Base-by-base conservation (phyloP, 2,329 filamentous ascomycete species). In the Ophiosphaerella herpotricha region DNA sequence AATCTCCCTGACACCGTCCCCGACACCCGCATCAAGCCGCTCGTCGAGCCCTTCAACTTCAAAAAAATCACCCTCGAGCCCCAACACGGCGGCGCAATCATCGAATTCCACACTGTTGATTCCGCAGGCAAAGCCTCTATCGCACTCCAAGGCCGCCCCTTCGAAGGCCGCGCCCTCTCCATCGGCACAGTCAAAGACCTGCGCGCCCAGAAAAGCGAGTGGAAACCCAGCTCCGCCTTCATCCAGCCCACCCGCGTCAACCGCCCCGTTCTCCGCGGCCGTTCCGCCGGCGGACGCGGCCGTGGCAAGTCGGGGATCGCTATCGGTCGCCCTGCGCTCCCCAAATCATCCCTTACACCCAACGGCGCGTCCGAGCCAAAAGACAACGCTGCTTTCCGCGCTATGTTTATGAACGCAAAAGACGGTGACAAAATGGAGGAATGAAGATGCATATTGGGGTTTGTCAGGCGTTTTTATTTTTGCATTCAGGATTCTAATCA, bases 1-100 rank as follows among this genome's bases (percentile, higher is more conserved):
- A 88, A 92, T 55, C 78, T 99, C 1, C 91, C 94, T 0, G 94
- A 97, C 66, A 97, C 92, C 0, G 85, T 97, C 64, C 97, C 95
- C 58, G 90, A 96, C 64, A 85, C 89, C 1, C 90, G 92, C 26
- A 84, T 99, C 46, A 84, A 84, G 38, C 81, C 85, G 0, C 77
- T 95, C 2, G 85, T 89, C 7, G 87, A 91, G 60, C 81, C 85
- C 1, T 81, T 86, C 38, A 91, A 91, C 0, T 80, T 97, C 21
- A 80, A 86, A 56, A 93, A 92, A 71, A 80, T 97, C 4, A 80
- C 88, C 11, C 80, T 97, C 9, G 86, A 91, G 39, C 90, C 91
- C 1, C 84, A 91, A 52, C 89, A 96, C 55, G 86, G 87, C 50
- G 92, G 91, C 11, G 94, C 92, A 5, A 88, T 93, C 46, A 81